Percentiles rank a stretch among this genome's conserved stretches.
Evolutionary conservation across 371 early-diverging fungal species (phyloP).

Genomic region (Syncephalastrum sp.): DNA sequence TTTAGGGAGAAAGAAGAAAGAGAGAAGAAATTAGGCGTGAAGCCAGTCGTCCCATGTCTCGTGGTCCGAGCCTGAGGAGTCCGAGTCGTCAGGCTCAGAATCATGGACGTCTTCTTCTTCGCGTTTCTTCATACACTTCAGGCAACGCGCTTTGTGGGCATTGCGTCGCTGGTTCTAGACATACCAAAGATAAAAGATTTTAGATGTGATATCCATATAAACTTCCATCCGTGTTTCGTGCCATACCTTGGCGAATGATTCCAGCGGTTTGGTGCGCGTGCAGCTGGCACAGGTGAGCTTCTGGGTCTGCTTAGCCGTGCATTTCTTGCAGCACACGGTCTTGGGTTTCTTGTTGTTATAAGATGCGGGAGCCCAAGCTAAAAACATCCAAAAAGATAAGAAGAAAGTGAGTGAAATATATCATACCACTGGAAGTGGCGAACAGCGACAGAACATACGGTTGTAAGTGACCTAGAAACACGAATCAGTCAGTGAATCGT

Average conservation of each 20-base stretch:
- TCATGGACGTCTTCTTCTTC: constrained; percentile 49
- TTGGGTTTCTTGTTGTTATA: constrained; percentile 41
- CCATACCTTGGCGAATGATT: constrained; percentile 48
- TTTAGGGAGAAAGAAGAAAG: too few relatives aligned
- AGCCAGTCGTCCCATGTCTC: constrained; percentile 28
- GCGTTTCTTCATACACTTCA: constrained; percentile 48
- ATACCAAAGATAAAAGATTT: not conserved
- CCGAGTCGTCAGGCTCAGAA: constrained; percentile 33
- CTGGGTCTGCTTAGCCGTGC: constrained; percentile 37
- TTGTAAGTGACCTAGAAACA: constrained; percentile 21
- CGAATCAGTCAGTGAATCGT: not conserved
- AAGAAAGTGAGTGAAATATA: not conserved
- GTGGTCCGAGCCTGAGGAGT: constrained; percentile 21
- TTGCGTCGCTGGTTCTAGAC: constrained; percentile 47
- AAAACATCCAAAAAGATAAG: constrained; percentile 11
- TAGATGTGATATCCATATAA: too few relatives aligned
- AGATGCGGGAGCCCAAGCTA: constrained; percentile 43
- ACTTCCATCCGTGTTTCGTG: not conserved
- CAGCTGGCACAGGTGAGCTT: constrained; percentile 48
- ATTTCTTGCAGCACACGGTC: constrained; percentile 45
- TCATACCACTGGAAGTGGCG: too few relatives aligned
- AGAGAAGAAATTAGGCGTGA: too few relatives aligned
- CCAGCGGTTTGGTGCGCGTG: constrained; percentile 33
- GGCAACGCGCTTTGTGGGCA: constrained; percentile 48
- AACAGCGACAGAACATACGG: constrained; percentile 7